Evolutionary conservation across 2,329 filamentous ascomycete genomes (phyloP), one percentile per base, ranked within the genome.

Genomic region (Colletotrichum theobromicola): DNA sequence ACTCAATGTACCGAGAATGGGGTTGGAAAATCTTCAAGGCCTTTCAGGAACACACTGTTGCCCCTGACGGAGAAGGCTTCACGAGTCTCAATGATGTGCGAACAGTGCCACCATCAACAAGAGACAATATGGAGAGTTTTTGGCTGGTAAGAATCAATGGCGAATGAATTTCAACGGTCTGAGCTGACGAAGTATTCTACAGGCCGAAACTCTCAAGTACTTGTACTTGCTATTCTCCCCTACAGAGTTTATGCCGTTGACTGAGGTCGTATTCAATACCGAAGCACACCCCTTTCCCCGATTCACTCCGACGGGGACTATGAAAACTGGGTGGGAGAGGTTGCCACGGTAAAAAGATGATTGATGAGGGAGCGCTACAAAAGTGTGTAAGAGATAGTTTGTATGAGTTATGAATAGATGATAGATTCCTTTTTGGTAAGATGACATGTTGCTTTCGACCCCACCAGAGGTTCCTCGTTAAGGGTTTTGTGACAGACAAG

Each of bases 181-280:
- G 7, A 26, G 10, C 58, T 70, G 21, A 64, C 8, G 10, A 72
- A 58, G 58, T 13, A 16, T 30, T n/a, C 24, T n/a, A 42, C 37
- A 70, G 62, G 96, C 97, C 57, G 97, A 98, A 86, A 98, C 97
- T 32, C 88, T 98, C 62, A 99, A 99, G 85, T 99, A 98, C 83
- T 94, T 99, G 82, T 98, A 98, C 83, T 90, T 99, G 55, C 89
- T 99, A 37, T 99, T 99, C 85, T 96, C 94, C 2, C 66, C 66
- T 2, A 53, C 32, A 18, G 94, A 97, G 75, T 85, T 98, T 34
- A 87, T 98, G 53, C 95, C 96, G 2, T 88, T 98, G 32, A 94
- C 96, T 78, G 91, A 96, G 79, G 89, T 98, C 35, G 95, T 99
- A 37, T 92, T 98, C 81, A 98, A 98, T 82, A 98, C 97, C 1